Conservation (phyloP, 768 basidiomycete species). For the Leccinum boreale region DNA sequence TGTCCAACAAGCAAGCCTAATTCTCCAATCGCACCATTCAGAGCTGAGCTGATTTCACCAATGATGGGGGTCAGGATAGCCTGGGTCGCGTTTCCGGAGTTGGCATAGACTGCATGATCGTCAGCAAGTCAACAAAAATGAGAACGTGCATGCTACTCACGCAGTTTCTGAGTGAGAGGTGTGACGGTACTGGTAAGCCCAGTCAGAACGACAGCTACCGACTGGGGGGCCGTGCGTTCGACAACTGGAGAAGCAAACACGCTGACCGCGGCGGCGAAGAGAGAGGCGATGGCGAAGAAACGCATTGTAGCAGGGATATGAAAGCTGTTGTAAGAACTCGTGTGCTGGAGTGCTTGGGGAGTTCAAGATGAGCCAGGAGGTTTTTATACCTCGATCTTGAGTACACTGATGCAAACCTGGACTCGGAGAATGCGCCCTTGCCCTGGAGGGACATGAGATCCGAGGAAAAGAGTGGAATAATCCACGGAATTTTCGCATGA, state of each 20-base stretch:
- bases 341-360: slow-evolving; percentile 7
- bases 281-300: slow-evolving; percentile 6
- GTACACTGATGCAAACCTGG: background rate
- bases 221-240: slow-evolving; percentile 2
- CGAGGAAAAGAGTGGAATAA: background rate
- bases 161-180: slow-evolving; percentile 7
- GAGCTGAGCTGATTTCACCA: slow-evolving; percentile 1
- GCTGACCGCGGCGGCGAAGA: slow-evolving; percentile 4
- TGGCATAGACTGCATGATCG: slow-evolving; percentile 9
- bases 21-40: slow-evolving; percentile 1
- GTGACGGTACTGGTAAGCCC: slow-evolving; percentile 1
- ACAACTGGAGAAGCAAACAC: slow-evolving; percentile 11
- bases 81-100: slow-evolving; percentile 9
- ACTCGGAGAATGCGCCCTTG: background rate
- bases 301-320: slow-evolving; percentile 1
- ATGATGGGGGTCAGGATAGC: slow-evolving; percentile 5
- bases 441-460: background rate
- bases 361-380: background rate
- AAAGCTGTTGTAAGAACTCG: slow-evolving; percentile 5
- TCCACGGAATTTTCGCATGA: background rate
- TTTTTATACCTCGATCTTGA: slow-evolving; percentile 11
- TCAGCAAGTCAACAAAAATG: background rate
- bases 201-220: slow-evolving; percentile 5
- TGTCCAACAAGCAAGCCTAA: slow-evolving; percentile 8
- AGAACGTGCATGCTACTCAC: background rate